Base-by-base conservation (phyloP, 768 basidiomycete species). In the Dacryopinax primogenitus region DNA sequence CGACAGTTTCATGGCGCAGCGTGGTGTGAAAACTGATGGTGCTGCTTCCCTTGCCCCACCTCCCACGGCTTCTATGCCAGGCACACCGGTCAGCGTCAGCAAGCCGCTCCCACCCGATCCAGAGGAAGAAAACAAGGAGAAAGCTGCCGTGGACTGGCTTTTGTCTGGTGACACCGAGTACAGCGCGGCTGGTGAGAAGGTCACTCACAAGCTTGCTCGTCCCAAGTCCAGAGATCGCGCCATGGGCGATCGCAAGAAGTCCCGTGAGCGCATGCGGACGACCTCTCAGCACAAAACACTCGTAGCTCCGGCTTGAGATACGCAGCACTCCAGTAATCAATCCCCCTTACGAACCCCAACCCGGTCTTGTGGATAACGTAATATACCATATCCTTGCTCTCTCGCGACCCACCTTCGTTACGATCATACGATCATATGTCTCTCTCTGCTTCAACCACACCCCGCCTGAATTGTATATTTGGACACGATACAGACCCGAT, bases 1-100 rank as follows among this genome's bases (percentile, higher is more conserved):
- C 32, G 86, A 90, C 68, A 88, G 91, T 78, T 87, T 89, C 76
- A 77, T 95, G 66, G 80, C 83, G 13, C 84, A 84, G 68, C 80
- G 80, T 63, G 84, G 83, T 18, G 71, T 79, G 51, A 13, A 47
- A 23, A 47, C 9, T 7, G 45, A 47, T 15, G 12, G 9, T 18
- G 26, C 51, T 4, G 13, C 51, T 15, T 32, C 51, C 3, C 51
- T 30, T 28, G 4, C 21, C 13, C 51, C 23, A 4, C 13, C 13
- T 7, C 26, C 51, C 51, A 58, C 21, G n/a, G n/a, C n/a, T 15
- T 58, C 51, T 6, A 30, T 30, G 3, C 51, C 51, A 23, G 51
- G 51, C 4, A 58, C 51, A 18, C 51, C 51, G 11, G 32, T 58
- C 23, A 58, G n/a, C n/a, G n/a, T 58, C 51, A 28, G 26, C 51